Base-by-base conservation (phyloP, 257 asterid genomes). In the Datura wrightii region DNA sequence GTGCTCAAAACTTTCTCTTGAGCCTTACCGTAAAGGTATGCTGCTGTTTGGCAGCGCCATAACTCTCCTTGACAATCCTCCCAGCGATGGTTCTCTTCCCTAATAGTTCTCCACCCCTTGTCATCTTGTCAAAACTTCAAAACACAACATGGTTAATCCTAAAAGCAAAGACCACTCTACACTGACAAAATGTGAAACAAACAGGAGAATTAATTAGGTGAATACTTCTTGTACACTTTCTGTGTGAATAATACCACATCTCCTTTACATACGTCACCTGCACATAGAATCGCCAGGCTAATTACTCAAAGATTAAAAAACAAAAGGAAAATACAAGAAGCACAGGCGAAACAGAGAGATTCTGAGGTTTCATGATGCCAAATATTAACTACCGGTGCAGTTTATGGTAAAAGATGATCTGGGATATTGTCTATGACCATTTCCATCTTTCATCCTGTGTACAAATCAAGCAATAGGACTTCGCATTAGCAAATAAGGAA, bases 261-360 rank as follows among this genome's bases (percentile, higher is more conserved):
- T 83, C 97, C 98, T 90, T 84, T 90, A 88, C 98, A 94, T 24
- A 92, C 97, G 82, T 94, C 98, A 86, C 97, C 98, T 94, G 89
- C 76, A 85, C 14, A 69, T 10, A 10, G 56, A 52, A 34, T 66
- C 56, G 83, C 14, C 82, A 76, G 54, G 54, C 78, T 62, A 66
- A 15, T 59, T 37, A 81, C 48, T 10, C 41, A 69, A 24, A 84
- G n/a, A 19, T 42, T 8, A 10, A 39, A 81, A 46, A 36, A 9
- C 36, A 18, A 44, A 36, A n/a, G 31, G 53, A 8, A 55, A 59
- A 37, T 41, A 34, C 78, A 82, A 88, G 83, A 60, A 85, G 36
- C 76, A 39, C 65, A 85, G 83, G 55, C 19, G 82, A 84, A 83
- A 31, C 24, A 79, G 69, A 78, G 56, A 10, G 70, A 63, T 67